Percentiles rank a stretch among this genome's conserved stretches.
Conservation (phyloP, 805 yeast species). For the Monosporozyma solicola region DNA sequence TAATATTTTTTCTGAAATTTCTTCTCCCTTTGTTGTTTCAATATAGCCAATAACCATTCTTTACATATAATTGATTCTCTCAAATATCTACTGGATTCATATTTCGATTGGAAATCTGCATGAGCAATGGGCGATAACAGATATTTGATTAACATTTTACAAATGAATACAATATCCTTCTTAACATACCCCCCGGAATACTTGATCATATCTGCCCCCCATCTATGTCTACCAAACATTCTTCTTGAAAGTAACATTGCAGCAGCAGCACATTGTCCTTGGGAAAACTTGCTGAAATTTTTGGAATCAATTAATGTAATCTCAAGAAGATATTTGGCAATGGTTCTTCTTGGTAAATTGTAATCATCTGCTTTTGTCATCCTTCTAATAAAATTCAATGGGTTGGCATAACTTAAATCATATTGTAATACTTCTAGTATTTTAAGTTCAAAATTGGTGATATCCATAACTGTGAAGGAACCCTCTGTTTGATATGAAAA, state of each 20-base stretch:
- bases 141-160: slow-evolving; percentile 63
- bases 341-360: slow-evolving; percentile 76
- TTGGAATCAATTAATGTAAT: slow-evolving; percentile 67
- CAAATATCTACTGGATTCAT: slow-evolving; percentile 75
- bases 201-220: slow-evolving; percentile 80
- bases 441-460: slow-evolving; percentile 70
- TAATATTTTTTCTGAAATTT: neutral
- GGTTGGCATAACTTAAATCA: slow-evolving; percentile 76
- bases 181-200: slow-evolving; percentile 87
- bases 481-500: slow-evolving; percentile 79
- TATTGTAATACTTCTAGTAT: slow-evolving; percentile 63
- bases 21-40: neutral
- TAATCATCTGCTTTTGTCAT: slow-evolving; percentile 88
- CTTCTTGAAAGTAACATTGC: slow-evolving; percentile 78
- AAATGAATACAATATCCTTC: slow-evolving; percentile 56
- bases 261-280: slow-evolving; percentile 71
- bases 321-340: slow-evolving; percentile 78
- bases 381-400: slow-evolving; percentile 82
- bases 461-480: slow-evolving; percentile 67
- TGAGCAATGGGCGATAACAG: slow-evolving; percentile 69
- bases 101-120: slow-evolving; percentile 84
- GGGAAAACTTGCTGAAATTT: slow-evolving; percentile 64
- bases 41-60: slow-evolving; percentile 54
- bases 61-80: slow-evolving; percentile 69
- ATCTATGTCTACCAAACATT: slow-evolving; percentile 57